Evolutionary conservation across 1,139 yeast species (phyloP).

Genomic region (Yamadazyma membranifaciens): DNA sequence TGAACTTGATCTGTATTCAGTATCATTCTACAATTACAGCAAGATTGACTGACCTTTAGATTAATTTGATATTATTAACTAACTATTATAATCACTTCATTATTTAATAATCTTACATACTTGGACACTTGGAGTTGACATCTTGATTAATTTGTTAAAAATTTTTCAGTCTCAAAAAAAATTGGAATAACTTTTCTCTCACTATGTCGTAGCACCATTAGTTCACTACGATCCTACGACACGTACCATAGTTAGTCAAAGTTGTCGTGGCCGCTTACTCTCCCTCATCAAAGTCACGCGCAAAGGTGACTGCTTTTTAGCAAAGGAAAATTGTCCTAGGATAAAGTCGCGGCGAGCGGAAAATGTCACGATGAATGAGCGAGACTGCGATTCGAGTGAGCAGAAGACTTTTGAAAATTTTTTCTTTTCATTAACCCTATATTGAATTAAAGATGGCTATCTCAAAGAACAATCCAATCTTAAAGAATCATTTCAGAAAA

Average conservation of each 20-base stretch:
- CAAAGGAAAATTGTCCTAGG: conserved; percentile 1
- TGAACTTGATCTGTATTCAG: too few relatives aligned
- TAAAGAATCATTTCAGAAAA: conserved; percentile 96
- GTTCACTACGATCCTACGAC: too few relatives aligned
- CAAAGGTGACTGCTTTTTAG: not conserved
- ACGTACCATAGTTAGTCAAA: not conserved
- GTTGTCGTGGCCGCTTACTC: not conserved
- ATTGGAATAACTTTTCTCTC: not conserved
- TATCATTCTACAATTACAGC: too few relatives aligned
- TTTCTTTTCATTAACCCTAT: conserved; percentile 10
- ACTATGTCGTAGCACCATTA: not conserved
- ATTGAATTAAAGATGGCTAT: conserved; percentile 64
- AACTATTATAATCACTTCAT: not conserved
- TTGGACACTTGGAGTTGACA: conserved; percentile 72
- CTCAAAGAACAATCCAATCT: conserved; percentile 96
- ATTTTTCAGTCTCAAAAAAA: conserved; percentile 7
- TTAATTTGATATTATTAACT: not conserved
- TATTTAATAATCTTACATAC: conserved; percentile 39
- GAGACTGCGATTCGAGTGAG: conserved; percentile 1
- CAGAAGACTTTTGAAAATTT: conserved; percentile 6
- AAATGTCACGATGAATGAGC: not conserved
- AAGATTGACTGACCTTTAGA: not conserved
- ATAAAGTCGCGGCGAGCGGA: too few relatives aligned
- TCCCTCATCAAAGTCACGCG: not conserved
- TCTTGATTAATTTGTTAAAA: conserved; percentile 20